phyloP scores from a whole-genome alignment of 305 asterid species.

The Ilex paraguariensis region DNA sequence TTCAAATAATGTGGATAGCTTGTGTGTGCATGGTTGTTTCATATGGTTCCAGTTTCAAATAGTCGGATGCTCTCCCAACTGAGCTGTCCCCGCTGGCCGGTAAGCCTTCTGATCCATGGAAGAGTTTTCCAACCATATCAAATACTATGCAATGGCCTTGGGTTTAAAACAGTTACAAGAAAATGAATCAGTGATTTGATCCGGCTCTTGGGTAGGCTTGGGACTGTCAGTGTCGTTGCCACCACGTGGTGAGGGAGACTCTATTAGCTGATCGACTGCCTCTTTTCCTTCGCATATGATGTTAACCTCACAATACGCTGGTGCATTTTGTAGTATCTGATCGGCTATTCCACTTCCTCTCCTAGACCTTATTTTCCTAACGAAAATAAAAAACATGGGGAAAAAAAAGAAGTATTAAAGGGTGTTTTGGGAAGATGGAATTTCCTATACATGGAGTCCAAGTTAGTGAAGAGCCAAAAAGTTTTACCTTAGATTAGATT shows the following conservation, averaged over 20 bases:
- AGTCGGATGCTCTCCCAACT: neutral
- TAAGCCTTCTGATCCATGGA: too few relatives aligned
- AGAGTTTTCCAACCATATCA: too few relatives aligned
- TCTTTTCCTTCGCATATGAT: constrained; percentile 74
- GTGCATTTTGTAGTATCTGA: constrained; percentile 44
- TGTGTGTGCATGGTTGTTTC: too few relatives aligned
- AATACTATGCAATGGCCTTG: constrained; percentile 2
- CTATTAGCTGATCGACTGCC: constrained; percentile 22
- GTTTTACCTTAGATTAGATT: constrained; percentile 49
- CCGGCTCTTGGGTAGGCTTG: constrained; percentile 11
- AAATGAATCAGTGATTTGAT: constrained; percentile 10
- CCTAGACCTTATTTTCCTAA: constrained; percentile 48
- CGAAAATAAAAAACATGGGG: constrained; percentile 1
- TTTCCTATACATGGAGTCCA: too few relatives aligned
- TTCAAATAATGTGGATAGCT: too few relatives aligned
- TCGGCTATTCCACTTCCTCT: constrained; percentile 38
- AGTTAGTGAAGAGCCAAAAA: too few relatives aligned
- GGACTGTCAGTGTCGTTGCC: constrained; percentile 11
- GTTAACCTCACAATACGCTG: constrained; percentile 64
- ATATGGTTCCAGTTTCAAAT: too few relatives aligned
- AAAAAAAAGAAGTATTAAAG: neutral
- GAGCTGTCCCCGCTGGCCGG: neutral
- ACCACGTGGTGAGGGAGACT: constrained; percentile 30
- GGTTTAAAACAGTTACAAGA: constrained; percentile 42
- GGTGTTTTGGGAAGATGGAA: neutral